These are phyloP conservation scores for Oryza brachyantha DNA, from an alignment of 176 grass and related monocot genomes.

Conservation along the genomic window DNA sequence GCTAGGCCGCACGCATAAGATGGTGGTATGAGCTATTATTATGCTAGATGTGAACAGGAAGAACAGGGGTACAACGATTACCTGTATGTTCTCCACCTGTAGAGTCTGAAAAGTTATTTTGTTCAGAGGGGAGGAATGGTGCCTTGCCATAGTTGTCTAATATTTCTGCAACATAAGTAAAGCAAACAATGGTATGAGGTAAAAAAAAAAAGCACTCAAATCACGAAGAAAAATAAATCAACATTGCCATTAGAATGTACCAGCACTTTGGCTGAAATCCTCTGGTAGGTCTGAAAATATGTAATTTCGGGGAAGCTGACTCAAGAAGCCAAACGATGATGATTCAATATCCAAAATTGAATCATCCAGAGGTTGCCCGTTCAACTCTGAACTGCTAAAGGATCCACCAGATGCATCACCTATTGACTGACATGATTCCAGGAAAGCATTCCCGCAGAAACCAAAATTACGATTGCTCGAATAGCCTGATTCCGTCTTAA, in stretches of 20 bases:
- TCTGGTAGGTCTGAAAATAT: constrained; percentile 87
- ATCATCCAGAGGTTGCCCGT: constrained; percentile 70
- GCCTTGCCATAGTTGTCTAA: constrained; percentile 75
- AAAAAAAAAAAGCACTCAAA: neutral
- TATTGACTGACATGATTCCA: constrained; percentile 76
- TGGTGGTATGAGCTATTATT: neutral
- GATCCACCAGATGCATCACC: constrained; percentile 87
- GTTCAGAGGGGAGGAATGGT: constrained; percentile 62
- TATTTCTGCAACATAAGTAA: constrained; percentile 53
- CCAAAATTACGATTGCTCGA: constrained; percentile 74
- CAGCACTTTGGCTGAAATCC: constrained; percentile 79
- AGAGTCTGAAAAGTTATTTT: constrained; percentile 87
- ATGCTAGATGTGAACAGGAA: constrained; percentile 1
- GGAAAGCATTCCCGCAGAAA: constrained; percentile 68
- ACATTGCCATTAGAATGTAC: constrained; percentile 34
- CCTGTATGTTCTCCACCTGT: constrained; percentile 59
- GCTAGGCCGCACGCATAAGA: neutral
- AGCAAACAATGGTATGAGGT: neutral
- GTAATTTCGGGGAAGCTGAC: constrained; percentile 82
- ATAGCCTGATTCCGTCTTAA: constrained; percentile 86
- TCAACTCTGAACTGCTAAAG: constrained; percentile 88
- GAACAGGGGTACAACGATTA: neutral
- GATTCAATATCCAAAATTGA: constrained; percentile 80
- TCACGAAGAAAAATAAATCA: neutral
- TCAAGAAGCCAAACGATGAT: constrained; percentile 72